Conservation (phyloP, 345 rosid genomes). For the Linum usitatissimum region DNA sequence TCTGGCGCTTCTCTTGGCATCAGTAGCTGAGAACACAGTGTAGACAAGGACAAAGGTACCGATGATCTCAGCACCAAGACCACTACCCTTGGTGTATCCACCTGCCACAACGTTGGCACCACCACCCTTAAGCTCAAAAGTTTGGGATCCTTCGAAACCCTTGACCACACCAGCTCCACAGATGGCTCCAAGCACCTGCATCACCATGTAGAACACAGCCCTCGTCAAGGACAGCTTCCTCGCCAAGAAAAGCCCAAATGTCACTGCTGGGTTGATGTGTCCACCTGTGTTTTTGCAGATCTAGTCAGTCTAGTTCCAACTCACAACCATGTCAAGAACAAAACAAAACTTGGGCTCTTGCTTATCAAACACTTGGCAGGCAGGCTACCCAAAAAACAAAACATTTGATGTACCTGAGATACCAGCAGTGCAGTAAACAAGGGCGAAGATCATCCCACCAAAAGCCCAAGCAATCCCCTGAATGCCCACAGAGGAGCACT, state of each 20-base stretch:
- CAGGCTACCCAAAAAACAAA: background rate
- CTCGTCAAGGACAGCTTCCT: conserved; percentile 61
- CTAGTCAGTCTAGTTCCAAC: background rate
- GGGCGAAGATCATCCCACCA: conserved; percentile 77
- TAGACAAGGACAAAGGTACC: conserved; percentile 6
- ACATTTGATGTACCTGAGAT: conserved; percentile 35
- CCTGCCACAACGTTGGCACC: conserved; percentile 49
- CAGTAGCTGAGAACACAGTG: conserved; percentile 51
- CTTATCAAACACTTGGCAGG: background rate
- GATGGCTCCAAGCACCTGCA: conserved; percentile 6
- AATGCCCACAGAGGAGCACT: conserved; percentile 45
- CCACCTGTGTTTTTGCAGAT: conserved; percentile 34
- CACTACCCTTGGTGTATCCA: conserved; percentile 55
- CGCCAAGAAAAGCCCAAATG: conserved; percentile 45
- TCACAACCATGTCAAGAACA: no score
- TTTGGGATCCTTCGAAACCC: conserved; percentile 31
- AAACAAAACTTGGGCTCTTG: no score
- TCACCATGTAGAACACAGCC: conserved; percentile 33
- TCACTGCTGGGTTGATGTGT: conserved; percentile 26
- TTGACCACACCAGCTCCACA: conserved; percentile 61
- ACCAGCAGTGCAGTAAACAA: conserved; percentile 72
- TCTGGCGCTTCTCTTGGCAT: conserved; percentile 69
- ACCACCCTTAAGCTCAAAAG: conserved; percentile 28
- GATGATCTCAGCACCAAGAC: conserved; percentile 1
- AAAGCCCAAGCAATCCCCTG: conserved; percentile 79